Evolutionary conservation across 1,284 basidiomycete species (phyloP), one percentile per base, ranked within the genome.

Genomic region (Moesziomyces aphidis): DNA sequence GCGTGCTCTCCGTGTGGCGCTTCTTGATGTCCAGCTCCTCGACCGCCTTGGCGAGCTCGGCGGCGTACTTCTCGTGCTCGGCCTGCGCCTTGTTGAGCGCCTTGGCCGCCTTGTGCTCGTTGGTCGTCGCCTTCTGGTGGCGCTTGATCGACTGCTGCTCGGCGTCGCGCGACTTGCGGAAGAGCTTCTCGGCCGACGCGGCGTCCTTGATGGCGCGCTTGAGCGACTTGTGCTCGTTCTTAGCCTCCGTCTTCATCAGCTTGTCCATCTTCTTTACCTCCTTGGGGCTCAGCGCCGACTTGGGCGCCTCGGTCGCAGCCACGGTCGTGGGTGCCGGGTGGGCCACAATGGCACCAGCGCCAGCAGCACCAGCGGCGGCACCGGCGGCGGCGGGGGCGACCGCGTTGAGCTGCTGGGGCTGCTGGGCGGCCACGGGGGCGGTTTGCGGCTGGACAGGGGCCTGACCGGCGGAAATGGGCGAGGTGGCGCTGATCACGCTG

Each of bases 11-110:
- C 31, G 76, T 79, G 72, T 81, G 79, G 46, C 55, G 49, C 75
- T 79, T 79, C 73, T 81, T 81, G 67, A 81, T 79, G 43, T 81
- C 76, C n/a, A 79, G 62, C 22, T 81, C 76, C 58, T 81, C 76
- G 15, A 68, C 50, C 15, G 79, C 76, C 60, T 81, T 81, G 44
- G 71, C 50, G 6, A 81, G 66, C 4, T 72, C 76, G 26, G 78
- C 73, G 21, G 67, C 61, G 31, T 62, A 50, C 76, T 81, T 79
- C 28, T 81, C 76, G 52, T 79, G 60, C 47, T 69, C 69, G 51
- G 67, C 67, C 53, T 79, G 76, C 44, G 67, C 75, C 61, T 72
- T 75, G 72, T 50, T 69, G 23, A 81, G 73, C 28, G 61, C 61
- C 65, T 81, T 81, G 64, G 71, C 52, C 5, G 79, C 68, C 68